phyloP scores from a whole-genome alignment of 495 filamentous ascomycete species.

The Umbilicaria muhlenbergii region DNA sequence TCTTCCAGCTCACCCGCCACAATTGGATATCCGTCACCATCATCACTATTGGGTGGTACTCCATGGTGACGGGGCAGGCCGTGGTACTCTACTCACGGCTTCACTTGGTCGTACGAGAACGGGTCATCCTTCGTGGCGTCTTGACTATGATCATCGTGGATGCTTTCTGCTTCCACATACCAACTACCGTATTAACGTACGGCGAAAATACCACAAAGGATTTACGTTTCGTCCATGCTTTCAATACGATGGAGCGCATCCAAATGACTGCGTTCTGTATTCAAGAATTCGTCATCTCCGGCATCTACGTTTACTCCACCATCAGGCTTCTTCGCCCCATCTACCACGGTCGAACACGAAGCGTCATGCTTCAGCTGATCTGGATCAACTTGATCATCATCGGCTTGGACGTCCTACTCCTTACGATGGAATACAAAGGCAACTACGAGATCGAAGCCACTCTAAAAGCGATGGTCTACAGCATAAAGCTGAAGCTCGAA shows the following conservation, averaged over 20 bases:
- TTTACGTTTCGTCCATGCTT: constrained; percentile 24
- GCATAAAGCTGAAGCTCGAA: constrained; percentile 50
- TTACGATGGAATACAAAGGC: constrained; percentile 34
- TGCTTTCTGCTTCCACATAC: constrained; percentile 30
- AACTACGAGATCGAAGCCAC: constrained; percentile 39
- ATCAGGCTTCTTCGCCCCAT: constrained; percentile 32
- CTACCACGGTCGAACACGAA: constrained; percentile 24
- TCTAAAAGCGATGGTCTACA: constrained; percentile 42
- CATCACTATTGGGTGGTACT: constrained; percentile 35
- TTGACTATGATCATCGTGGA: constrained; percentile 28
- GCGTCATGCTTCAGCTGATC: constrained; percentile 37
- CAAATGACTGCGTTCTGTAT: constrained; percentile 40
- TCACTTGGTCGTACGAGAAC: constrained; percentile 32
- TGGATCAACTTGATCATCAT: constrained; percentile 38
- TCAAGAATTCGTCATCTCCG: constrained; percentile 42
- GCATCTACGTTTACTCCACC: constrained; percentile 40
- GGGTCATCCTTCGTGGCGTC: constrained; percentile 25
- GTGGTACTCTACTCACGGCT: constrained; percentile 35
- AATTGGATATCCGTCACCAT: constrained; percentile 27
- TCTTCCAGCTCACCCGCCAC: constrained; percentile 21
- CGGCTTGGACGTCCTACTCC: constrained; percentile 30
- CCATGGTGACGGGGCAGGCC: constrained; percentile 37
- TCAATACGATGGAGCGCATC: constrained; percentile 39
- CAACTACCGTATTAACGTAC: constrained; percentile 33
- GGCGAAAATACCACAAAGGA: constrained; percentile 24